Evolutionary conservation across 768 basidiomycete genomes (phyloP), one percentile per base, ranked within the genome.

Genomic region (Leccinum obscurum): DNA sequence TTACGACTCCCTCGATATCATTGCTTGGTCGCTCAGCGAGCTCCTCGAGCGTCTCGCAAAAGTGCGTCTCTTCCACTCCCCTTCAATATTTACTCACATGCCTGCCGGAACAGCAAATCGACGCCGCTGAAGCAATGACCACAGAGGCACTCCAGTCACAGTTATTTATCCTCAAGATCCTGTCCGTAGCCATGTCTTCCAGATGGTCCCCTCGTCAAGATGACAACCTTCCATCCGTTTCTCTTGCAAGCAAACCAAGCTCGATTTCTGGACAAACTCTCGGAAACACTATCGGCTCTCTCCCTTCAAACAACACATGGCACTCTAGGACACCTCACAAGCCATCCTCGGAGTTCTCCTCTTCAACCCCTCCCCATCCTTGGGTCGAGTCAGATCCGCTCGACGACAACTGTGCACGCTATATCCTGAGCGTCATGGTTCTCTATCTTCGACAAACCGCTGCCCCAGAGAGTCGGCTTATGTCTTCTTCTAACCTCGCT

Each of bases 81-180:
- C 26, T 28, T 48, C 15, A 46, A 51, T 48, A 26, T 11, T 48
- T 52, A 30, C 66, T 67, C 64, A 71, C 61, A 51, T 52, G 49
- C 56, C 50, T 39, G 22, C 54, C 55, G 49, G 54, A 61, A 60
- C 65, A 88, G 81, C 87, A 86, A 77, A 77, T 78, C 61, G 83
- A 85, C 66, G 62, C 74, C 14, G 75, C 79, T 26, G 85, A 83
- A 2, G 76, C 78, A 56, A 76, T 83, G 58, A 78, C 86, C 3
- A 78, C 91, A 17, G 89, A 93, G 58, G 83, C 88, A 48, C 81
- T 94, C 4, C 93, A 95, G 69, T 95, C 93, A 0, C 91, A 95
- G 70, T 79, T 95, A 2, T 92, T 92, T 66, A 76, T 95, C 41
- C 80, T 95, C 67, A 93, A 95, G 75, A 86, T 95, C 24, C 74